phyloP scores from a whole-genome alignment of 2,329 filamentous ascomycete genomes.

The Xylariomycetidae sp. region DNA sequence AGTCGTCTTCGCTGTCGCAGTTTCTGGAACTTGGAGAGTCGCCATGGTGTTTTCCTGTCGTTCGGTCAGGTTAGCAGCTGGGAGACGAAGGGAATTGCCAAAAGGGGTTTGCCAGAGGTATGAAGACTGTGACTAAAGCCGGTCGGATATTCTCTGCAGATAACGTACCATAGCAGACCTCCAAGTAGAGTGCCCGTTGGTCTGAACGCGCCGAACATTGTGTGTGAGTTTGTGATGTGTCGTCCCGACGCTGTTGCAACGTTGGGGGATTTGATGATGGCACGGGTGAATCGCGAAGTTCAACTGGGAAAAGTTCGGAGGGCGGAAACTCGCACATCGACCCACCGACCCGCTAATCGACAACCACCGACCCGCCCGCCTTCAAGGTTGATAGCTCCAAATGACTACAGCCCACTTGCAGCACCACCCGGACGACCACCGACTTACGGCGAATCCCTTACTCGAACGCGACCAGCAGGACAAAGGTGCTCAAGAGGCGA shows the following conservation, averaged over 20 bases:
- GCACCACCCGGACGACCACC: background rate
- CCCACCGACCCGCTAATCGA: background rate
- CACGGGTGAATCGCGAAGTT: conserved; percentile 4
- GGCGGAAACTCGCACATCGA: conserved; percentile 2
- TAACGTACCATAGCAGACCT: conserved; percentile 75
- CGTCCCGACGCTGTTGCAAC: background rate
- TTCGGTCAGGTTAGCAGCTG: no score
- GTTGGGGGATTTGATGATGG: conserved; percentile 1
- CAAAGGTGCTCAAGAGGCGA: no score
- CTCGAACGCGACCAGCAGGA: no score
- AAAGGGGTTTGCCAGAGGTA: no score
- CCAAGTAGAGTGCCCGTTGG: conserved; percentile 70
- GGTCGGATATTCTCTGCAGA: no score
- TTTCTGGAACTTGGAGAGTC: conserved; percentile 88
- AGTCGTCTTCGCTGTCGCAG: conserved; percentile 78
- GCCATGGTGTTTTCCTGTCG: conserved; percentile 90
- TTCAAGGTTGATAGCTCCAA: no score
- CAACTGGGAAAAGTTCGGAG: conserved; percentile 15
- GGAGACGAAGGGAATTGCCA: no score
- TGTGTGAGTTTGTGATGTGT: conserved; percentile 21
- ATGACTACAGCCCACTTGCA: no score
- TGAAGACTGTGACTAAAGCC: no score
- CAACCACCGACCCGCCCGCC: background rate
- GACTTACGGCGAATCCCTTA: background rate
- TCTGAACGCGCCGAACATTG: conserved; percentile 82